phyloP scores from a whole-genome alignment of 441 rosid genomes.

The Adansonia rubrostipa region DNA sequence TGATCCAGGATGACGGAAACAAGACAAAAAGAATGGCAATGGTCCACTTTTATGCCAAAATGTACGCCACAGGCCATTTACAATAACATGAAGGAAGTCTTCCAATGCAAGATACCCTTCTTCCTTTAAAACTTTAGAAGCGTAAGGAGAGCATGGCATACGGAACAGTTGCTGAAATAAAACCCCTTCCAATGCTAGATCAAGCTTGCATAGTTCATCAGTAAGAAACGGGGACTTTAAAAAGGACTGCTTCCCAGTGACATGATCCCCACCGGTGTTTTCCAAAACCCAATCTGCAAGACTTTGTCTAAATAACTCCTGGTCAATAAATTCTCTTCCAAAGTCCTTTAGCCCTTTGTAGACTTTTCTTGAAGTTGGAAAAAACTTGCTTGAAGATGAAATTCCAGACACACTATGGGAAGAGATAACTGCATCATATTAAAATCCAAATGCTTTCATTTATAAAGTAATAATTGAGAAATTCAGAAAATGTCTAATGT shows the following conservation, averaged over 20 bases:
- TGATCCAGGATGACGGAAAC: constrained; percentile 54
- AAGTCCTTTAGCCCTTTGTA: constrained; percentile 59
- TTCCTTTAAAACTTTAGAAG: constrained; percentile 40
- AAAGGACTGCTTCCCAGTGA: constrained; percentile 34
- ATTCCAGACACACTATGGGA: constrained; percentile 46
- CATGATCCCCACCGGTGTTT: constrained; percentile 38
- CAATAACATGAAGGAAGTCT: constrained; percentile 39
- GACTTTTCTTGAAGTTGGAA: constrained; percentile 50
- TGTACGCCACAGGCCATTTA: constrained; percentile 63
- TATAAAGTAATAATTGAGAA: neutral
- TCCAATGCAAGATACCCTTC: constrained; percentile 58
- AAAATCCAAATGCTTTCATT: constrained; percentile 16
- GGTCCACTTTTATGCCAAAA: constrained; percentile 65
- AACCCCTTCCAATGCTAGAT: constrained; percentile 72
- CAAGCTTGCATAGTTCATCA: constrained; percentile 58
- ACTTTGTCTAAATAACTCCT: constrained; percentile 44
- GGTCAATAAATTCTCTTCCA: constrained; percentile 42
- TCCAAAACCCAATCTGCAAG: constrained; percentile 57
- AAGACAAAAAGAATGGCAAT: constrained; percentile 52
- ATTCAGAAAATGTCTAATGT: neutral
- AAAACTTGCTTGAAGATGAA: constrained; percentile 49
- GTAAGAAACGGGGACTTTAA: constrained; percentile 53
- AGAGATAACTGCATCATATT: constrained; percentile 49
- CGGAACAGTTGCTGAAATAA: constrained; percentile 64
- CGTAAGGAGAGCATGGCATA: constrained; percentile 54